These are phyloP conservation scores for Bolboschoenus planiculmis DNA, from an alignment of 176 grass and related monocot species.

Conservation along the genomic window DNA sequence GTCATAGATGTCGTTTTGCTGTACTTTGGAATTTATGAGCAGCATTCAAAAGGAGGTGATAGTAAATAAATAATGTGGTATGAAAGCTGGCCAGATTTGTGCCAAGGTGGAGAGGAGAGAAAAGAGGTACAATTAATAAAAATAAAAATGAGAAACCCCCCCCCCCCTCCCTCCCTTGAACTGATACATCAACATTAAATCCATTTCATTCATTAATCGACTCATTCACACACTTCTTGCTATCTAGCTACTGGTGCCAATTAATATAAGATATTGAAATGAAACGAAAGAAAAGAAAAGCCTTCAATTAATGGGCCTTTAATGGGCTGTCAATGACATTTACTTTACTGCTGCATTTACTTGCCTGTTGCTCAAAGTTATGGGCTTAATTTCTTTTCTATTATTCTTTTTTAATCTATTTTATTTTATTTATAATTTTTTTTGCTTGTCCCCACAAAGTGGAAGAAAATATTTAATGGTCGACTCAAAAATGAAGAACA, in stretches of 20 bases:
- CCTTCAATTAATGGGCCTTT: conserved; percentile 32
- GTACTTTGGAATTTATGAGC: conserved; percentile 11
- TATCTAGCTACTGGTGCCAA: background rate
- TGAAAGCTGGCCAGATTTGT: conserved; percentile 14
- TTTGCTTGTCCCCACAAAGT: background rate
- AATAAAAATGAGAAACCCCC: background rate
- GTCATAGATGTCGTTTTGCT: conserved; percentile 11
- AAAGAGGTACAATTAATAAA: background rate
- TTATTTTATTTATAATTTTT: background rate
- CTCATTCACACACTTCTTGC: background rate
- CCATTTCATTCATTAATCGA: background rate
- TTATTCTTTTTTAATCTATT: background rate
- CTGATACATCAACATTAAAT: conserved; percentile 10
- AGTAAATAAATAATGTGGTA: background rate
- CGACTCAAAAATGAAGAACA: background rate
- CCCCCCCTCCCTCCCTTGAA: background rate
- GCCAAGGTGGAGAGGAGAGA: background rate
- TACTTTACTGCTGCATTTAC: conserved; percentile 24
- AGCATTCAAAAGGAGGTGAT: conserved; percentile 17
- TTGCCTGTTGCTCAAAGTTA: conserved; percentile 4
- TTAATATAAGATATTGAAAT: conserved; percentile 15
- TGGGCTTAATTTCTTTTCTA: conserved; percentile 14
- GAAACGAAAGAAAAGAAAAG: background rate
- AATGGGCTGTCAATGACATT: conserved; percentile 25
- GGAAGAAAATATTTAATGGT: background rate